phyloP scores from a whole-genome alignment of 805 yeast species.

The Monosporozyma siamensis region DNA sequence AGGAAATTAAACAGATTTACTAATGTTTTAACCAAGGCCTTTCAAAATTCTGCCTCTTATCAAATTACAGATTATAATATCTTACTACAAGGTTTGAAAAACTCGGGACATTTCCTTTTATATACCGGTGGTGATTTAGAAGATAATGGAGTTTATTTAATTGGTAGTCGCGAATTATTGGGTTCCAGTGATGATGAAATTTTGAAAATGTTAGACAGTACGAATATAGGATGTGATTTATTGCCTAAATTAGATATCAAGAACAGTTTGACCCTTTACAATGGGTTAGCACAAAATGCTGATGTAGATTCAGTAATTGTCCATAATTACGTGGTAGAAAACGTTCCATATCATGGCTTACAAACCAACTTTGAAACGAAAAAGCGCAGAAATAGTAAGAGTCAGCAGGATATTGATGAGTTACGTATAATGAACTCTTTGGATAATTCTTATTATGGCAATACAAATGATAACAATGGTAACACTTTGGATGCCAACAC shows the following conservation, averaged over 20 bases:
- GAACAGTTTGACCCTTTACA: constrained; percentile 24
- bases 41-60: constrained; percentile 62
- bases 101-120: constrained; percentile 65
- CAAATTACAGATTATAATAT: constrained; percentile 42
- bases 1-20: constrained; percentile 78
- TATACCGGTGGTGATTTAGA: constrained; percentile 62
- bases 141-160: constrained; percentile 64
- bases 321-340: constrained; percentile 24
- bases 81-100: constrained; percentile 49
- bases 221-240: constrained; percentile 45
- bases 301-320: constrained; percentile 22
- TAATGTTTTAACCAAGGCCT: constrained; percentile 53
- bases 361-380: constrained; percentile 8
- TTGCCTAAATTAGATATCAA: constrained; percentile 26
- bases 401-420: neutral
- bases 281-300: constrained; percentile 17
- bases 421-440: neutral
- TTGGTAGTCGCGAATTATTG: constrained; percentile 51
- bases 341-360: constrained; percentile 19
- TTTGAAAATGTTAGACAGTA: constrained; percentile 36
- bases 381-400: neutral
- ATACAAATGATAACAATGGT: neutral
- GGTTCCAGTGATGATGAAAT: constrained; percentile 36
- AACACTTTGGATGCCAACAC: constrained; percentile 15
- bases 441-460: neutral